These are phyloP conservation scores for Papiliotrema fonsecae DNA, from an alignment of 1,284 basidiomycete species.

Conservation along the genomic window DNA sequence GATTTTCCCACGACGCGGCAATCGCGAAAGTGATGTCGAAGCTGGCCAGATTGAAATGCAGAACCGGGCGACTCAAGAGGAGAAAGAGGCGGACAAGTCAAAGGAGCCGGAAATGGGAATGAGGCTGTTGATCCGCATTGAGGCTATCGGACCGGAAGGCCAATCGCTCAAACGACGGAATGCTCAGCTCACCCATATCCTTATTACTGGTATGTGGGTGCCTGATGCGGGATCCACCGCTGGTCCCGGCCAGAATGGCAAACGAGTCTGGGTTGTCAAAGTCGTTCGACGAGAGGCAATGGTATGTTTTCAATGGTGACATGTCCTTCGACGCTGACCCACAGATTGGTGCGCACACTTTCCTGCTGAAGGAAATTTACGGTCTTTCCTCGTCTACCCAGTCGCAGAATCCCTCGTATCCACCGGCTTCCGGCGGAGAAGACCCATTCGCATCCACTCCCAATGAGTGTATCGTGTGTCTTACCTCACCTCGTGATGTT, in stretches of 20 bases:
- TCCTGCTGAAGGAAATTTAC: constrained; percentile 87
- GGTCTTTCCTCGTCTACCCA: constrained; percentile 58
- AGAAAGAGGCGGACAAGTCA: constrained; percentile 45
- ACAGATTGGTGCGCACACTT: constrained; percentile 78
- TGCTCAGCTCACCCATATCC: constrained; percentile 78
- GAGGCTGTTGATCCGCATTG: constrained; percentile 66
- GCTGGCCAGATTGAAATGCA: constrained; percentile 40
- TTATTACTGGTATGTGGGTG: constrained; percentile 68
- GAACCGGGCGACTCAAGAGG: constrained; percentile 47
- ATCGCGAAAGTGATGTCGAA: constrained; percentile 34
- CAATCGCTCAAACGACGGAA: constrained; percentile 59
- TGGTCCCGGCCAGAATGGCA: constrained; percentile 34
- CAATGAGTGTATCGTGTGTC: constrained; percentile 81
- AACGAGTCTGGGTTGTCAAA: constrained; percentile 68
- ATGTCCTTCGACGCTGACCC: not conserved
- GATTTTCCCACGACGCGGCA: constrained; percentile 24
- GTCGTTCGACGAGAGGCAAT: constrained; percentile 83
- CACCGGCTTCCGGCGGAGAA: constrained; percentile 50
- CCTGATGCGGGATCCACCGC: constrained; percentile 23
- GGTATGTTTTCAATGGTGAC: constrained; percentile 7
- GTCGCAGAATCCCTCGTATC: constrained; percentile 47
- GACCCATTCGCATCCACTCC: constrained; percentile 66
- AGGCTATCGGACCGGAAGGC: constrained; percentile 65
- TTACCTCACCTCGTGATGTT: constrained; percentile 78
- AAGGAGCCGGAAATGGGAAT: constrained; percentile 61